Base-by-base conservation (phyloP, 2,329 filamentous ascomycete genomes). In the Akanthomyces muscarius region DNA sequence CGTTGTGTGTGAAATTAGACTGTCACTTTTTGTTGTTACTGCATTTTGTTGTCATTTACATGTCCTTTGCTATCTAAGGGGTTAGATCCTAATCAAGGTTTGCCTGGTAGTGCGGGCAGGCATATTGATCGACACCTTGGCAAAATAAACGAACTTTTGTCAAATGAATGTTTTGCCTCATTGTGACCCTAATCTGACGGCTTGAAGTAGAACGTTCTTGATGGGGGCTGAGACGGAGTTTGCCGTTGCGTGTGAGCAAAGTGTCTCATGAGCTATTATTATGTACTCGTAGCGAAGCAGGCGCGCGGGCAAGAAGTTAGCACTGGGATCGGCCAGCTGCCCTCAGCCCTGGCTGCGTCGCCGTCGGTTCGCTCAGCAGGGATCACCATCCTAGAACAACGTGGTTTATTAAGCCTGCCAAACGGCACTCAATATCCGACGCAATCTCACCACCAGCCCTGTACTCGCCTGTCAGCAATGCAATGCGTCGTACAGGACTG, bases 401-500 rank as follows among this genome's bases (percentile, higher is more conserved):
- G 30, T 28, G 47, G 50, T 33, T 36, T 33, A 52, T 52, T 28
- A 53, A 53, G 36, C 28, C 28, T 6, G 45, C 33, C 33, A 7
- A n/a, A 48, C 1, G 44, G 33, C 33, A 36, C 7, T 10, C 8
- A 7, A 36, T 36, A 4, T 36, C 33, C 33, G 8, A 36, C 33
- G 33, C 33, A 36, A 7, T 11, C 10, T 11, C 33, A 36, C 6
- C 33, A 36, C 10, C 5, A 36, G 33, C 33, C 50, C 16, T 33
- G 41, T 6, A 21, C 28, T 42, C 18, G 54, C 10, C 42, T 16
- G 54, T 47, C 54, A 33, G 54, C 42, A 41, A 57, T 57, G 16
- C 7, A 45, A 10, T 36, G 54, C 54, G n/a, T 25, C 54, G 54
- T 41, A 47, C 42, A 45, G 54, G 54, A 36, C 28, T 57, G 54